These are phyloP conservation scores for Leishmania turanica DNA, from an alignment of 208 protist species.

Conservation along the genomic window DNA sequence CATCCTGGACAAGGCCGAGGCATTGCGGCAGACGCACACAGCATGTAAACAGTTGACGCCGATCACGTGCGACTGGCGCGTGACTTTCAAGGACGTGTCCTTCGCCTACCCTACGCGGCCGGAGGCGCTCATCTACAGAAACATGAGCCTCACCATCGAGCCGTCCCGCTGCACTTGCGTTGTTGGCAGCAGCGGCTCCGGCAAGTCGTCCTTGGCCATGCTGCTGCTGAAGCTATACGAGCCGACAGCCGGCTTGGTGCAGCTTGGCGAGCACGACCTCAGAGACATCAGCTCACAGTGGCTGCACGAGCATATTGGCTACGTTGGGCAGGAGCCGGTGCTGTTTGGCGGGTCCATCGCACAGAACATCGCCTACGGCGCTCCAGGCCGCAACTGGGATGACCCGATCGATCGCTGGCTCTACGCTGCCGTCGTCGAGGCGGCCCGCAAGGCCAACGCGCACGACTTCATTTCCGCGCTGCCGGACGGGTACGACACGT, in stretches of 20 bases:
- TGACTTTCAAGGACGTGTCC: slow-evolving; percentile 66
- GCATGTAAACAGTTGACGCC: slow-evolving; percentile 50
- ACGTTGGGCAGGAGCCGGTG: slow-evolving; percentile 88
- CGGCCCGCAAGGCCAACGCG: slow-evolving; percentile 75
- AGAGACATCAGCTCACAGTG: slow-evolving; percentile 64
- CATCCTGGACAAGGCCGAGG: slow-evolving; percentile 73
- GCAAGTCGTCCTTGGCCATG: slow-evolving; percentile 85
- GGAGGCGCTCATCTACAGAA: slow-evolving; percentile 70
- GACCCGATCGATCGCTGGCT: slow-evolving; percentile 80
- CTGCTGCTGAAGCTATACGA: slow-evolving; percentile 89
- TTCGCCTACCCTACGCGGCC: slow-evolving; percentile 90
- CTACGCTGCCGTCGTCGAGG: slow-evolving; percentile 65
- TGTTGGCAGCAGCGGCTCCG: slow-evolving; percentile 82
- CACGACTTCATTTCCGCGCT: slow-evolving; percentile 91
- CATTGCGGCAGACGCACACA: slow-evolving; percentile 36
- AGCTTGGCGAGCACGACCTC: slow-evolving; percentile 66
- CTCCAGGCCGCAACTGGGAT: slow-evolving; percentile 69
- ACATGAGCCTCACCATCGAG: slow-evolving; percentile 66
- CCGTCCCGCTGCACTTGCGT: slow-evolving; percentile 79
- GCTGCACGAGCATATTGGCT: slow-evolving; percentile 79
- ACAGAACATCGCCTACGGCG: slow-evolving; percentile 90
- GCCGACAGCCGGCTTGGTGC: slow-evolving; percentile 58
- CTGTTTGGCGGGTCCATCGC: slow-evolving; percentile 87
- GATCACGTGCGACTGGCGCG: slow-evolving; percentile 50
- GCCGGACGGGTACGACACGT: slow-evolving; percentile 90